Conservation (phyloP, 768 basidiomycete genomes). For the Hericium alpestre region DNA sequence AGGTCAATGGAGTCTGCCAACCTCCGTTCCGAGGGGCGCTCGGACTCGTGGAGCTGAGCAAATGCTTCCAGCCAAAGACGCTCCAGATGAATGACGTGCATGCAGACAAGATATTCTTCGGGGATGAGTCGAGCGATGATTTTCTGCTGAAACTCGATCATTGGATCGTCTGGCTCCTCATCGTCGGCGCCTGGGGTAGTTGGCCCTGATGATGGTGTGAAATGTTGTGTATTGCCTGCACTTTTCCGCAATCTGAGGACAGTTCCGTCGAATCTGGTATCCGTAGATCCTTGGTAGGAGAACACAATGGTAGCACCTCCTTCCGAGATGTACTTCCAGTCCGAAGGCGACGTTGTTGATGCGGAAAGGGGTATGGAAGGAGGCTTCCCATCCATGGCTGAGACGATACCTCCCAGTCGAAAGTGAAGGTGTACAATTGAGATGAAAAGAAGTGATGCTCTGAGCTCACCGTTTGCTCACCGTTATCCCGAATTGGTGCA, state of each 20-base stretch:
- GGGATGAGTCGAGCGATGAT: constrained; percentile 64
- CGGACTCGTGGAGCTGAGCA: constrained; percentile 30
- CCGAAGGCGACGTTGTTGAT: constrained; percentile 21
- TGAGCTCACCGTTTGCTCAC: too few species aligned
- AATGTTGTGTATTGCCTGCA: neutral
- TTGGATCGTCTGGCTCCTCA: constrained; percentile 27
- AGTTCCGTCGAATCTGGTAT: constrained; percentile 44
- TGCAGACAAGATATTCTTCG: constrained; percentile 41
- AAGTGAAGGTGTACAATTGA: neutral
- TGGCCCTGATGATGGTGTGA: neutral
- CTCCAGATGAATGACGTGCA: constrained; percentile 38
- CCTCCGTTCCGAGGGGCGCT: constrained; percentile 49
- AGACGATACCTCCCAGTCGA: neutral
- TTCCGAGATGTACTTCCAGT: constrained; percentile 86
- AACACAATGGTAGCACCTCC: constrained; percentile 91
- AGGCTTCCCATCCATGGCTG: neutral
- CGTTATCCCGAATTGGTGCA: too few species aligned
- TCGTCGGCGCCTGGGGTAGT: constrained; percentile 15
- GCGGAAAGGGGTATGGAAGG: neutral
- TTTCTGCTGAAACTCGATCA: constrained; percentile 46
- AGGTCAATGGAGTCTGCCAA: constrained; percentile 50
- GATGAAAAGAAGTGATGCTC: neutral
- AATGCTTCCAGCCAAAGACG: constrained; percentile 53
- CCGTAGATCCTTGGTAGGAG: constrained; percentile 54
- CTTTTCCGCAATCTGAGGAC: constrained; percentile 74